These are phyloP conservation scores for Akanthomyces muscarius DNA, from an alignment of 2,329 filamentous ascomycete genomes.

Conservation along the genomic window DNA sequence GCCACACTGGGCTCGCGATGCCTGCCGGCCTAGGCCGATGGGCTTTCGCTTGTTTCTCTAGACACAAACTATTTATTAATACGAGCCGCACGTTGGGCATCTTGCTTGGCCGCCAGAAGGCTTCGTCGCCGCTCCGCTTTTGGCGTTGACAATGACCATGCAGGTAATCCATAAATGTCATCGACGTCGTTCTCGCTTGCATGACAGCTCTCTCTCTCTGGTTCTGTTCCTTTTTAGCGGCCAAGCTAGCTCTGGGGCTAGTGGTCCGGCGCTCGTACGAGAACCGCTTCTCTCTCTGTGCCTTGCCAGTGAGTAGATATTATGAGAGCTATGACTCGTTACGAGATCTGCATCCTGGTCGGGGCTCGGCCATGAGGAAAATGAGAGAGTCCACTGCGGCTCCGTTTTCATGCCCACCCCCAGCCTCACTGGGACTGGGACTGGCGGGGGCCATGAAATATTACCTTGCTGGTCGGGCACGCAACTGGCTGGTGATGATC, in stretches of 20 bases:
- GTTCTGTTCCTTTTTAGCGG: background rate
- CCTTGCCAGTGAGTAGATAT: background rate
- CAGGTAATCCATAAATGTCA: background rate
- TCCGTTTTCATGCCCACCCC: background rate
- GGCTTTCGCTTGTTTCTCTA: background rate
- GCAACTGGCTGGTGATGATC: background rate
- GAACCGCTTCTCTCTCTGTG: background rate
- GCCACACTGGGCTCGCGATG: background rate
- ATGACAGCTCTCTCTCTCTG: background rate
- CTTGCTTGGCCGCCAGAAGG: background rate
- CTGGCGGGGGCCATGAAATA: background rate
- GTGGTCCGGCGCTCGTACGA: slow-evolving; percentile 9
- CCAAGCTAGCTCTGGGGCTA: background rate
- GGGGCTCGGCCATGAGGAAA: background rate
- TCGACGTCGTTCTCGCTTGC: slow-evolving; percentile 6
- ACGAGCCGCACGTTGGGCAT: background rate
- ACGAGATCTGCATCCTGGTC: background rate
- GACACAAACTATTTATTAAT: background rate
- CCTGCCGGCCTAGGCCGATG: background rate
- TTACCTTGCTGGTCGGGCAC: background rate
- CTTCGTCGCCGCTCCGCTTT: background rate
- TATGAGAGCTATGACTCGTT: slow-evolving; percentile 1
- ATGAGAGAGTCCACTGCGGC: background rate
- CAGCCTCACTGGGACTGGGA: background rate
- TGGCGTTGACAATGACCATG: background rate